These are phyloP conservation scores for Cladosporium sp. DNA, from an alignment of 2,329 filamentous ascomycete genomes.

Conservation along the genomic window DNA sequence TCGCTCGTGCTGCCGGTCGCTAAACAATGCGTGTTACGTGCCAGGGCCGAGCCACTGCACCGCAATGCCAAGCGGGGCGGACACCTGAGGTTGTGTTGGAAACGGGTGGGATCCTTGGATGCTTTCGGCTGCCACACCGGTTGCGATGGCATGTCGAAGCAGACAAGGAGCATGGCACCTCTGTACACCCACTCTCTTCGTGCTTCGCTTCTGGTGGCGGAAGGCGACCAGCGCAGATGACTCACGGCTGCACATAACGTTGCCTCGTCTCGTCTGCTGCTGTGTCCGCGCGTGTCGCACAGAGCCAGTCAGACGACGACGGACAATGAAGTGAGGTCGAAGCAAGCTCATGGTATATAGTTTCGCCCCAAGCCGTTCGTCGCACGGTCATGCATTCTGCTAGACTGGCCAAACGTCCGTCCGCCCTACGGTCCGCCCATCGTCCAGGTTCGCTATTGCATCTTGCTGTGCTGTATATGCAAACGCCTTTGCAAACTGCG, in stretches of 20 bases:
- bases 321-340: conserved; percentile 1
- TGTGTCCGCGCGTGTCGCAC: background rate
- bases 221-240: background rate
- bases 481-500: background rate
- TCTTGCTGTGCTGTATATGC: conserved; percentile 7
- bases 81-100: conserved; percentile 2
- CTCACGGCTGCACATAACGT: background rate
- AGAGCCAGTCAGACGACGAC: background rate
- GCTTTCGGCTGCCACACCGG: background rate
- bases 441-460: background rate
- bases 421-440: conserved; percentile 1
- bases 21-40: background rate
- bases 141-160: background rate
- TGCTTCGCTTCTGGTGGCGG: background rate
- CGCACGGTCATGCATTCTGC: background rate
- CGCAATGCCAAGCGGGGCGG: background rate
- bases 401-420: background rate
- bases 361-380: background rate
- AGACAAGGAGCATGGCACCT: background rate
- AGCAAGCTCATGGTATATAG: conserved; percentile 7
- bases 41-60: background rate
- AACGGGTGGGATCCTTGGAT: background rate
- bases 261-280: background rate
- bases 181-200: conserved; percentile 1
- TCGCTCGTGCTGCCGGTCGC: background rate